Percentiles rank a stretch among this genome's conserved stretches.
Evolutionary conservation across 2,329 filamentous ascomycete species (phyloP).

Genomic region (Drechslerella coelobrocha): DNA sequence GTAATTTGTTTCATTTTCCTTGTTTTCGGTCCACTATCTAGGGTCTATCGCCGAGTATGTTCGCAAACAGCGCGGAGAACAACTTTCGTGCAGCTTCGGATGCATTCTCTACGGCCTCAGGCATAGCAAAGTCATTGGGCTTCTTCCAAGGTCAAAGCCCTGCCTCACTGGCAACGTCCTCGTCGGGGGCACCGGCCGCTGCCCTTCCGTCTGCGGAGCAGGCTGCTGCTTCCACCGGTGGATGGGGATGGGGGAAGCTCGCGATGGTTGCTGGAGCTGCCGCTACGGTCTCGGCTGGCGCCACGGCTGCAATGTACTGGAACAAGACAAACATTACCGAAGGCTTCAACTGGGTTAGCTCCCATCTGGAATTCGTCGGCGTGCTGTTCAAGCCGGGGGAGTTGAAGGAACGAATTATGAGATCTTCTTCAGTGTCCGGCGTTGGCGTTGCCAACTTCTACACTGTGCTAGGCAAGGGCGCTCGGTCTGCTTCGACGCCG

Average conservation of each 20-base stretch:
- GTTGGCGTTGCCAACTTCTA: slow-evolving; percentile 88
- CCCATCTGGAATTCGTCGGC: slow-evolving; percentile 91
- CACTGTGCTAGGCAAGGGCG: slow-evolving; percentile 79
- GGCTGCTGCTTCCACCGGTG: slow-evolving; percentile 58
- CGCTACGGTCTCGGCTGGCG: slow-evolving; percentile 79
- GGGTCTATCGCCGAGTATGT: slow-evolving; percentile 70
- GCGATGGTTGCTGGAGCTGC: slow-evolving; percentile 84
- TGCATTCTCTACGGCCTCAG: slow-evolving; percentile 72
- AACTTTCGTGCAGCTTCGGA: slow-evolving; percentile 78
- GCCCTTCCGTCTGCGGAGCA: slow-evolving; percentile 57
- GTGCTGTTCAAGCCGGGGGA: slow-evolving; percentile 85
- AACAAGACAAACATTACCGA: slow-evolving; percentile 80
- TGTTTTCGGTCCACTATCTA: slow-evolving; percentile 20
- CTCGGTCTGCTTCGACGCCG: slow-evolving; percentile 62
- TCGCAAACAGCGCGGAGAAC: slow-evolving; percentile 84
- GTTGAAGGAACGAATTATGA: slow-evolving; percentile 74
- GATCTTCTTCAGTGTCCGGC: slow-evolving; percentile 68
- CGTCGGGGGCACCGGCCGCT: slow-evolving; percentile 60
- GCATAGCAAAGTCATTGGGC: slow-evolving; percentile 56
- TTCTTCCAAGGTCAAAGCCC: slow-evolving; percentile 55
- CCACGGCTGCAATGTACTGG: slow-evolving; percentile 82
- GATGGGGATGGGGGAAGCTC: slow-evolving; percentile 79
- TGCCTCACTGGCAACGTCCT: slow-evolving; percentile 57
- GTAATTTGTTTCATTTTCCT: slow-evolving; percentile 6
- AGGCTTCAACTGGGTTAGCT: slow-evolving; percentile 81